Percentiles rank a stretch among this genome's conserved stretches.
Conservation (phyloP, 202 grass and related monocot genomes). For the Carex arenaria region DNA sequence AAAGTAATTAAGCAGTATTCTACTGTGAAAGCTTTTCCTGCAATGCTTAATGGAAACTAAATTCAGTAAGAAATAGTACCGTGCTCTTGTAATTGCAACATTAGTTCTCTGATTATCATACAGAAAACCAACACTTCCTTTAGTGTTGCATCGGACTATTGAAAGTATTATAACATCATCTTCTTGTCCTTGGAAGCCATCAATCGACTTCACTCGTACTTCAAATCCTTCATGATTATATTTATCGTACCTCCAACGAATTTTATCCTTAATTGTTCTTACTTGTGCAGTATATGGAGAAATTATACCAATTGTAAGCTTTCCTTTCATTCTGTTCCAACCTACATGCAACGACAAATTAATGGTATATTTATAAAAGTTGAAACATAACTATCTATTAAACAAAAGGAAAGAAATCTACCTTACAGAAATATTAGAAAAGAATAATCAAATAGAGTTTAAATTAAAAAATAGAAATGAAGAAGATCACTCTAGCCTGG, state of each 20-base stretch:
- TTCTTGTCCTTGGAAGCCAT: conserved; percentile 89
- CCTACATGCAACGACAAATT: conserved; percentile 31
- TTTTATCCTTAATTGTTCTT: conserved; percentile 41
- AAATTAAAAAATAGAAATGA: not conserved
- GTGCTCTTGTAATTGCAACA: conserved; percentile 86
- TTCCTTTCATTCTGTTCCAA: conserved; percentile 29
- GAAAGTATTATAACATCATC: conserved; percentile 86
- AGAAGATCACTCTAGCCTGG: not conserved
- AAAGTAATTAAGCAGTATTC: conserved; percentile 9
- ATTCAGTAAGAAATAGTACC: conserved; percentile 22
- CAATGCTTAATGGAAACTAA: conserved; percentile 6
- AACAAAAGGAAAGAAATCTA: not conserved
- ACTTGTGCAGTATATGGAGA: conserved; percentile 76
- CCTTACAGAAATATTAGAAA: not conserved
- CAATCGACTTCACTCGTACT: conserved; percentile 54
- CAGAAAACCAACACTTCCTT: conserved; percentile 62
- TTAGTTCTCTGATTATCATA: conserved; percentile 59
- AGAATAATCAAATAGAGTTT: not conserved
- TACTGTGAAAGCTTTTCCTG: not conserved
- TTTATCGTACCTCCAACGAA: conserved; percentile 40
- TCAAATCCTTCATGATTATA: conserved; percentile 34
- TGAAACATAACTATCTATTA: not conserved
- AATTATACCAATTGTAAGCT: conserved; percentile 52
- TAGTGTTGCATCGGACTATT: conserved; percentile 52
- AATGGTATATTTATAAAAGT: conserved; percentile 7